Evolutionary conservation across 176 grass and related monocot genomes (phyloP), one percentile per base, ranked within the genome.

Genomic region (Chloris gayana): DNA sequence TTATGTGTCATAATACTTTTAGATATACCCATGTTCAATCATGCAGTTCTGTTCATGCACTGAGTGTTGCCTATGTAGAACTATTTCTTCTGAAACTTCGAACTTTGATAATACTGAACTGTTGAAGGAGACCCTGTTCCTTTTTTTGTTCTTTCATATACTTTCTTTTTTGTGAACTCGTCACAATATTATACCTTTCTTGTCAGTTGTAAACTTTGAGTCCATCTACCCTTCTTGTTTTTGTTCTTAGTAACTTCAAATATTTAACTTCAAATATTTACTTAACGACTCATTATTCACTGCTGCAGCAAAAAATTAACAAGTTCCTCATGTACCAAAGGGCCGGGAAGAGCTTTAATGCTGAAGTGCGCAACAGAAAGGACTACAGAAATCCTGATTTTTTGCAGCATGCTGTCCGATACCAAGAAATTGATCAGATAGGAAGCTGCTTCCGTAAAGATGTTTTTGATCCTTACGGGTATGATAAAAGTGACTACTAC

Each of bases 341-440:
- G 72, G 56, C 82, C 56, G 96, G 90, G 61, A 99, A 94, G 85
- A 95, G 93, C 85, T 99, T 99, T 76, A 99, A 99, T 80, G 87
- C 76, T 85, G 96, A 99, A 89, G 86, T 99, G 49, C 88, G 96
- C 73, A 95, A 95, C 56, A 99, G 84, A 82, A 99, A 95, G 86
- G 92, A 95, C 37, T 99, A 99, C 76, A 77, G 80, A 78, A 99
- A 99, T 88, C 96, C 93, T 38, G 90, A 99, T 65, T 99, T 99
- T 69, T 83, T 99, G 88, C 96, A 93, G 81, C 90, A 99, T 89
- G 92, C 96, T 75, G 92, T 95, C 78, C 86, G 96, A n/a, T 99
- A 99, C 64, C 96, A 99, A 86, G 96, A 95, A 66, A 99, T 99
- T 5, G 87, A 99, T 84, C 90, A 93, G 88, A 95, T 95, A 69